Conservation (phyloP, 1,284 basidiomycete genomes). For the Heimioporus punctisporus region DNA sequence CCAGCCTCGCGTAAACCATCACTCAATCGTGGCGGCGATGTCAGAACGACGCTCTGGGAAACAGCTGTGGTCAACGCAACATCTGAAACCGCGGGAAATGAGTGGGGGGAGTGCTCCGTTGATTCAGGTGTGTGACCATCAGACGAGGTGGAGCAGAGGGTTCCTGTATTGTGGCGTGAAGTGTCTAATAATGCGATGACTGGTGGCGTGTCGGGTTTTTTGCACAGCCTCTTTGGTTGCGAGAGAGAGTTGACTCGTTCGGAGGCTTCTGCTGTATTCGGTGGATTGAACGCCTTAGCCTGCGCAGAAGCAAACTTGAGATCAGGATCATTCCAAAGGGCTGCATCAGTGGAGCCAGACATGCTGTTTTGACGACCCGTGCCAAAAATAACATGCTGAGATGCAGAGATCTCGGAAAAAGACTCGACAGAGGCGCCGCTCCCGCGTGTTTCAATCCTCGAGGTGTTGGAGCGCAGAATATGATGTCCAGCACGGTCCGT, state of each 20-base stretch:
- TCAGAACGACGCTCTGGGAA: neutral
- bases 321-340: neutral
- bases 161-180: neutral
- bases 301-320: neutral
- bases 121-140: constrained; percentile 9
- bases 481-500: neutral
- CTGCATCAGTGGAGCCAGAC: constrained; percentile 11
- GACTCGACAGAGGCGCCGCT: neutral
- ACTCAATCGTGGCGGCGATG: constrained; percentile 1
- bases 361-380: constrained; percentile 3
- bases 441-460: constrained; percentile 4
- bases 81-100: neutral
- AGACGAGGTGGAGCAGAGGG: constrained; percentile 6
- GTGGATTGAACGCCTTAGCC: constrained; percentile 3
- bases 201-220: neutral
- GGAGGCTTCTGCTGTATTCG: neutral
- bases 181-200: neutral
- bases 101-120: neutral
- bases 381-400: neutral
- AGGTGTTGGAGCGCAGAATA: neutral
- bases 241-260: too few species aligned
- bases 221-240: neutral
- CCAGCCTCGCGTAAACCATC: constrained; percentile 1
- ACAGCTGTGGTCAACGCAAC: neutral
- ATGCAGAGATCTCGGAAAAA: neutral